Percentiles rank a stretch among this genome's conserved stretches.
phyloP scores from a whole-genome alignment of 140 eudicot genomes.

The Ambrosia hybrid region DNA sequence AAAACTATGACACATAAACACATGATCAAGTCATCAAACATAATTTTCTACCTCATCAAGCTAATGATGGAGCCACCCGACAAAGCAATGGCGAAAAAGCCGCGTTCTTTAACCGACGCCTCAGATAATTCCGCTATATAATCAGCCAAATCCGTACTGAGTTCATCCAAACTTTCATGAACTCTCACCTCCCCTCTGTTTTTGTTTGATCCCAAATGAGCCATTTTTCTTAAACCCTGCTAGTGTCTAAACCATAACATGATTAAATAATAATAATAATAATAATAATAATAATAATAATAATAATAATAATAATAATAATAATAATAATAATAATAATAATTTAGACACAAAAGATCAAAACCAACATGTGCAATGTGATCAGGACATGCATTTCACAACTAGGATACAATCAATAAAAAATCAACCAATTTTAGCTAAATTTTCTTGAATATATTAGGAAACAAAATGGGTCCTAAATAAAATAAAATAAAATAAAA shows the following conservation, averaged over 20 bases:
- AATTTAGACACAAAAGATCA: neutral
- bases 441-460: conserved; percentile 4
- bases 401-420: neutral
- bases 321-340: neutral
- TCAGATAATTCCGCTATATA: conserved; percentile 86
- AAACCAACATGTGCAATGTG: conserved; percentile 23
- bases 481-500: neutral
- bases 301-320: too few species aligned
- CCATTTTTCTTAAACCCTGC: conserved; percentile 47
- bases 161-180: conserved; percentile 40
- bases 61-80: conserved; percentile 87
- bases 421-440: neutral
- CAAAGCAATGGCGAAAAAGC: conserved; percentile 78
- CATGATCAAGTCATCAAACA: conserved; percentile 13
- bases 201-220: conserved; percentile 47
- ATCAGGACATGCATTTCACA: conserved; percentile 11
- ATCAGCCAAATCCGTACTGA: conserved; percentile 78
- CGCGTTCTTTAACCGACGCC: conserved; percentile 75
- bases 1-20: neutral
- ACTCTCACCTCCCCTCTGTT: conserved; percentile 54
- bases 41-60: conserved; percentile 52
- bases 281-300: neutral
- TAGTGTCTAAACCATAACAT: conserved; percentile 28
- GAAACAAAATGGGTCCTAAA: conserved; percentile 18
- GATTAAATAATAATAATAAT: neutral